phyloP scores from a whole-genome alignment of 345 rosid species.

The Populus euphratica region DNA sequence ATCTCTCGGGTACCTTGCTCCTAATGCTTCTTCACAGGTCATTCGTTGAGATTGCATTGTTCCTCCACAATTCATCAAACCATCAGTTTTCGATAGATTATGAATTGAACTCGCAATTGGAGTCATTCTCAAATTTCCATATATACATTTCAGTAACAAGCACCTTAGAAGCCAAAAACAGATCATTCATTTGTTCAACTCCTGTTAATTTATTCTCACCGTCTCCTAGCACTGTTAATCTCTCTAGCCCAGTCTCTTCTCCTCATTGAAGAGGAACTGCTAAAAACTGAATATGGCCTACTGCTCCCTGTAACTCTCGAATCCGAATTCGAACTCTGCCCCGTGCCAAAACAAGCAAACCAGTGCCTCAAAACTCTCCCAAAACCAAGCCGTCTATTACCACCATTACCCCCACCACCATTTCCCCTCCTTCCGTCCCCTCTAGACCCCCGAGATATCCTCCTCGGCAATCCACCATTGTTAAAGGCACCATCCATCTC shows the following conservation, averaged over 20 bases:
- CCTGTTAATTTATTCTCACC: not conserved
- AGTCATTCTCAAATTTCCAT: not conserved
- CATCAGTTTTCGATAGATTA: not conserved
- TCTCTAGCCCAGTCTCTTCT: constrained; percentile 30
- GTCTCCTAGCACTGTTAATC: constrained; percentile 20
- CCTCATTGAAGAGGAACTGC: constrained; percentile 23
- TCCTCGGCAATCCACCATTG: constrained; percentile 58
- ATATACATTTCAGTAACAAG: constrained; percentile 4
- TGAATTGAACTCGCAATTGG: not conserved
- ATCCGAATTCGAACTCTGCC: constrained; percentile 19
- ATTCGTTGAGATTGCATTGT: not conserved
- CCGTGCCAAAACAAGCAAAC: constrained; percentile 24
- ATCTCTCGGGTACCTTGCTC: not conserved
- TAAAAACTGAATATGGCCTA: constrained; percentile 16
- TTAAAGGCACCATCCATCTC: constrained; percentile 88
- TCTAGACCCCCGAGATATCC: constrained; percentile 69
- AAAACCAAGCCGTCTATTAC: constrained; percentile 1
- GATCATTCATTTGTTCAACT: not conserved
- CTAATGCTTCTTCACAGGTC: not conserved
- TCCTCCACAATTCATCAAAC: not conserved
- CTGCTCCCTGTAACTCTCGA: constrained; percentile 21
- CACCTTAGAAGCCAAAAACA: not conserved
- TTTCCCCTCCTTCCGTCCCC: constrained; percentile 52
- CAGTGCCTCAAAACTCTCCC: constrained; percentile 18
- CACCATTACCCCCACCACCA: constrained; percentile 36